Percentiles rank a stretch among this genome's conserved stretches.
Evolutionary conservation across 306 rosid species (phyloP).

Genomic region (Sophora flavescens): DNA sequence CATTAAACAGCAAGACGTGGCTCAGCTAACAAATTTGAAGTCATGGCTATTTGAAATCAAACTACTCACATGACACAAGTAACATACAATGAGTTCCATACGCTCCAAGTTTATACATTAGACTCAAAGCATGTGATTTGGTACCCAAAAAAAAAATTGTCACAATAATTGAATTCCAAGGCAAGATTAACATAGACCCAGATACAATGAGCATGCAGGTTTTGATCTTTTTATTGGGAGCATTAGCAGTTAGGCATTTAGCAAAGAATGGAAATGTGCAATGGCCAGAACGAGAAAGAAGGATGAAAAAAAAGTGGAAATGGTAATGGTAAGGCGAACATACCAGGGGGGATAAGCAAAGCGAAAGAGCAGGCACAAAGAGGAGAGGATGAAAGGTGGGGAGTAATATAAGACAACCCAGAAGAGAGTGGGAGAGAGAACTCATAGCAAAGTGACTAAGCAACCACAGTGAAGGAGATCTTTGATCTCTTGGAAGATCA

Average conservation of each 20-base stretch:
- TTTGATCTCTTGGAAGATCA: slow-evolving; percentile 59
- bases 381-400: slow-evolving; percentile 26
- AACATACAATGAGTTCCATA: background rate
- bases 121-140: background rate
- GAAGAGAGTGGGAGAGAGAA: too few relatives aligned
- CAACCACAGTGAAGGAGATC: slow-evolving; percentile 57
- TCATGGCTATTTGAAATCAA: background rate
- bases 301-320: background rate
- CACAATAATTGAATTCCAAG: background rate
- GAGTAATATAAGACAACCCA: slow-evolving; percentile 53
- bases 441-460: slow-evolving; percentile 46
- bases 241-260: too few relatives aligned
- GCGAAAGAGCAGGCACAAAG: background rate
- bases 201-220: slow-evolving; percentile 2
- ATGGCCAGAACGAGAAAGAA: background rate
- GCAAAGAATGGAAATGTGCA: background rate
- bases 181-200: background rate
- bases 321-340: slow-evolving; percentile 31
- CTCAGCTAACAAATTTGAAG: too few relatives aligned
- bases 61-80: background rate
- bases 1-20: too few relatives aligned
- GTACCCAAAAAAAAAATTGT: background rate
- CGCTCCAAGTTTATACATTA: background rate
- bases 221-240: background rate
- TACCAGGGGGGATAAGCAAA: slow-evolving; percentile 35